Percentiles rank a stretch among this genome's conserved stretches.
Conservation (phyloP, 2,329 filamentous ascomycete genomes). For the Ophiostoma australiae region DNA sequence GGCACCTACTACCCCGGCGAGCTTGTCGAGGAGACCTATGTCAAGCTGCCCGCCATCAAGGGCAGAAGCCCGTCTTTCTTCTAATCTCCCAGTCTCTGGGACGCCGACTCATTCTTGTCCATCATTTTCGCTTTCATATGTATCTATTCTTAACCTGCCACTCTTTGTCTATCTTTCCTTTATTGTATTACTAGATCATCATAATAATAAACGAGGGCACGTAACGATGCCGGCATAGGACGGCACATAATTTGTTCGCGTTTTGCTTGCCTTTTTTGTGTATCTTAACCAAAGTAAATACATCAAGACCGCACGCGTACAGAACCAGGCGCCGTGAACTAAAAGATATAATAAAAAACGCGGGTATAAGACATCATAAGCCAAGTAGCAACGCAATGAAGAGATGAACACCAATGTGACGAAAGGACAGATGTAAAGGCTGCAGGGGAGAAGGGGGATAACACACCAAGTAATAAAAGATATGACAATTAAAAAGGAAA, state of each 20-base stretch:
- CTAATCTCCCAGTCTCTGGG: background rate
- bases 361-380: background rate
- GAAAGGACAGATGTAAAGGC: background rate
- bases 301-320: background rate
- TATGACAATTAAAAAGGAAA: background rate
- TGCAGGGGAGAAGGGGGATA: background rate
- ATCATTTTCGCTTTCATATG: background rate
- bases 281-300: background rate
- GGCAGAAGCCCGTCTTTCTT: conserved; percentile 5
- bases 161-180: background rate
- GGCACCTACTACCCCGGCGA: conserved; percentile 15
- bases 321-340: background rate
- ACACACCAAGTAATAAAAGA: background rate
- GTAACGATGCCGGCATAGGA: background rate
- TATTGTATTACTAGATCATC: background rate
- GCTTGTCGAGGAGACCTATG: conserved; percentile 10
- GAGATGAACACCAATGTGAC: background rate
- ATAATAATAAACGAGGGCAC: background rate
- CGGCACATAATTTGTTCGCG: background rate
- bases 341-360: too few relatives aligned
- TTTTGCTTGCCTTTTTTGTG: background rate
- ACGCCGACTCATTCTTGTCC: background rate
- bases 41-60: conserved; percentile 19
- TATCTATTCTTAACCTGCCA: background rate
- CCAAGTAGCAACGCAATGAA: background rate